Conservation (phyloP, 2,329 filamentous ascomycete species). For the Xylaria hypoxylon region DNA sequence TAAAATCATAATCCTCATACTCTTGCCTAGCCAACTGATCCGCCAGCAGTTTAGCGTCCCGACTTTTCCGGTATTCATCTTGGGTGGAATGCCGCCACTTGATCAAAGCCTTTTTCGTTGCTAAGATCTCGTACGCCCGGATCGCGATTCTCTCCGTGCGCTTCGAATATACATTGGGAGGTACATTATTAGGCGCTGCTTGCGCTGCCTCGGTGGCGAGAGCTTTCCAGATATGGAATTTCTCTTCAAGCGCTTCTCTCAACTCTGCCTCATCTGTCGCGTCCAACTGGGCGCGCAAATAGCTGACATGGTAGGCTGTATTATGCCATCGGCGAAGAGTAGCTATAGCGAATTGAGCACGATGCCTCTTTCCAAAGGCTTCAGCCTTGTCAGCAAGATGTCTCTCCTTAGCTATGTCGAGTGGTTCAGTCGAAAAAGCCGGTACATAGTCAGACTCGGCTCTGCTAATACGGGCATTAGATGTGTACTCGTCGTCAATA, state of each 20-base stretch:
- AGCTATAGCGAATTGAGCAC: slow-evolving; percentile 43
- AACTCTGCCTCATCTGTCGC: slow-evolving; percentile 45
- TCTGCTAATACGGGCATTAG: slow-evolving; percentile 14
- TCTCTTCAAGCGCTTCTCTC: slow-evolving; percentile 41
- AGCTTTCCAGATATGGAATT: slow-evolving; percentile 46
- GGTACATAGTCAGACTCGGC: slow-evolving; percentile 7
- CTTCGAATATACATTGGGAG: slow-evolving; percentile 48
- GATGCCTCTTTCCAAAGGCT: slow-evolving; percentile 46
- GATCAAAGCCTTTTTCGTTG: slow-evolving; percentile 42
- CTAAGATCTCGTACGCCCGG: slow-evolving; percentile 47
- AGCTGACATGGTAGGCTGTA: slow-evolving; percentile 42
- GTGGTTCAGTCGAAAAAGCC: slow-evolving; percentile 12
- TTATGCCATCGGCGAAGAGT: slow-evolving; percentile 48
- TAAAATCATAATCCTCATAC: slow-evolving; percentile 35
- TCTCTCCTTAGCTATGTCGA: slow-evolving; percentile 27
- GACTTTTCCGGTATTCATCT: slow-evolving; percentile 37
- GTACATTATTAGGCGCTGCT: slow-evolving; percentile 40
- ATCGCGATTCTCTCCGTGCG: slow-evolving; percentile 48
- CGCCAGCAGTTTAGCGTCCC: slow-evolving; percentile 34
- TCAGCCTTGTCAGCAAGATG: slow-evolving; percentile 41
- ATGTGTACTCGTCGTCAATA: slow-evolving; percentile 39
- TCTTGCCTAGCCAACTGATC: slow-evolving; percentile 24
- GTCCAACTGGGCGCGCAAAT: slow-evolving; percentile 43
- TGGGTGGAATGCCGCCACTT: slow-evolving; percentile 45
- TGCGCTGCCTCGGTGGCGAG: slow-evolving; percentile 42